phyloP scores from a whole-genome alignment of 2,329 filamentous ascomycete species.

The Paecilomyces fulvus region DNA sequence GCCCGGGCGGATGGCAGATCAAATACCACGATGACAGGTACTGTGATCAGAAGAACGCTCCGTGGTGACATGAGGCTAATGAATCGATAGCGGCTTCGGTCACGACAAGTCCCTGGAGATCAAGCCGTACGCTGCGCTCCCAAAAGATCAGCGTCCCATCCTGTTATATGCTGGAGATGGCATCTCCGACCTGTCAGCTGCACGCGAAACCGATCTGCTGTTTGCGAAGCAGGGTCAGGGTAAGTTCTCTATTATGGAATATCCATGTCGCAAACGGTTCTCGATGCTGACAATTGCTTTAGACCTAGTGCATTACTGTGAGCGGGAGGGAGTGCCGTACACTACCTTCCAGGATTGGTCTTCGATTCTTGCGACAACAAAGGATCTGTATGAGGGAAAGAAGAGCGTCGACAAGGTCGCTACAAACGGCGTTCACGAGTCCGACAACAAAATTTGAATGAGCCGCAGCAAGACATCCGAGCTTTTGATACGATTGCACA shows the following conservation, averaged over 20 bases:
- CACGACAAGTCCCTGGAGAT: constrained; percentile 95
- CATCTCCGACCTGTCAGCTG: constrained; percentile 84
- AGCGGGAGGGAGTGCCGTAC: constrained; percentile 75
- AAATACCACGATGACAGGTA: constrained; percentile 78
- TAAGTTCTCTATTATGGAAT: constrained; percentile 33
- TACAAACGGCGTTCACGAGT: constrained; percentile 23
- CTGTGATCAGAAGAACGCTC: constrained; percentile 6
- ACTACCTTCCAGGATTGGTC: constrained; percentile 80
- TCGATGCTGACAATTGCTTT: constrained; percentile 9
- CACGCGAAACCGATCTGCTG: constrained; percentile 82
- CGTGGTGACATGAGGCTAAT: neutral
- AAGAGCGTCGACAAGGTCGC: constrained; percentile 64
- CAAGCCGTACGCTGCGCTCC: constrained; percentile 66
- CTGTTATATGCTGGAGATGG: constrained; percentile 95
- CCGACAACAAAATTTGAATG: constrained; percentile 2
- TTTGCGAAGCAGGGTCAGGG: constrained; percentile 89
- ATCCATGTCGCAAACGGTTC: neutral
- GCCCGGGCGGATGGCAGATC: constrained; percentile 79
- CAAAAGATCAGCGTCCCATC: constrained; percentile 59
- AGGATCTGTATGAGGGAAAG: constrained; percentile 68
- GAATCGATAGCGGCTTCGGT: constrained; percentile 60
- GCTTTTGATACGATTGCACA: neutral
- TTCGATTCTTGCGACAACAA: constrained; percentile 65
- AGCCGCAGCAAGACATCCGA: neutral
- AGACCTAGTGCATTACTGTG: constrained; percentile 85